These are phyloP conservation scores for Fomitopsis betulina DNA, from an alignment of 1,284 basidiomycete genomes.

Conservation along the genomic window DNA sequence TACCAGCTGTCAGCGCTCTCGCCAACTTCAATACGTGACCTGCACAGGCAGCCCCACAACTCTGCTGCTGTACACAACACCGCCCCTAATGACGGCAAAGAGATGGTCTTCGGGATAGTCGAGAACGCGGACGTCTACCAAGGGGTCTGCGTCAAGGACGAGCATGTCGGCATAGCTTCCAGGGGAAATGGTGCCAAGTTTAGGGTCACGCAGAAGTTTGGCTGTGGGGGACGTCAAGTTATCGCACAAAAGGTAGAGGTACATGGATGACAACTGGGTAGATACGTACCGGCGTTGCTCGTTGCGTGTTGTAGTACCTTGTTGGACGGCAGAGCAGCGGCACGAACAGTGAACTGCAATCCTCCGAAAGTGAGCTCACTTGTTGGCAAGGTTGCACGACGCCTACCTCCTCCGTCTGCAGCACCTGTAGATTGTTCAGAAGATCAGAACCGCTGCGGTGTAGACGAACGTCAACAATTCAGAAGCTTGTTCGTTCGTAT, in stretches of 20 bases:
- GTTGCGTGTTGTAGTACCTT: conserved; percentile 41
- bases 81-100: conserved; percentile 33
- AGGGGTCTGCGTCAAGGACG: conserved; percentile 38
- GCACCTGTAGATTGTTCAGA: conserved; percentile 34
- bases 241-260: too few relatives aligned
- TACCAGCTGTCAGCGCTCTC: too few relatives aligned
- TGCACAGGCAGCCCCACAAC: conserved; percentile 10
- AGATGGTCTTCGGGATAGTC: conserved; percentile 36
- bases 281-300: conserved; percentile 34
- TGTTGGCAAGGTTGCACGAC: neutral
- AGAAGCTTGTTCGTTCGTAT: neutral
- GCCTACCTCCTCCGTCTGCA: conserved; percentile 35
- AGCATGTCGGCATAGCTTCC: conserved; percentile 38
- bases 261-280: neutral
- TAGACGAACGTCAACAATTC: neutral
- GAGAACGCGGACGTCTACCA: conserved; percentile 40
- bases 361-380: too few relatives aligned
- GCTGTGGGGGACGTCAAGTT: conserved; percentile 24
- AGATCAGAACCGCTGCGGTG: conserved; percentile 35
- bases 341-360: conserved; percentile 34
- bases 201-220: conserved; percentile 33
- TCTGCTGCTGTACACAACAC: conserved; percentile 29
- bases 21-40: neutral
- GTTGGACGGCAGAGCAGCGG: conserved; percentile 30
- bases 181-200: conserved; percentile 19